A percentile compares a stretch with the other conserved stretches of the same genome.
Conservation (phyloP, 345 rosid genomes). For the Mercurialis annua region DNA sequence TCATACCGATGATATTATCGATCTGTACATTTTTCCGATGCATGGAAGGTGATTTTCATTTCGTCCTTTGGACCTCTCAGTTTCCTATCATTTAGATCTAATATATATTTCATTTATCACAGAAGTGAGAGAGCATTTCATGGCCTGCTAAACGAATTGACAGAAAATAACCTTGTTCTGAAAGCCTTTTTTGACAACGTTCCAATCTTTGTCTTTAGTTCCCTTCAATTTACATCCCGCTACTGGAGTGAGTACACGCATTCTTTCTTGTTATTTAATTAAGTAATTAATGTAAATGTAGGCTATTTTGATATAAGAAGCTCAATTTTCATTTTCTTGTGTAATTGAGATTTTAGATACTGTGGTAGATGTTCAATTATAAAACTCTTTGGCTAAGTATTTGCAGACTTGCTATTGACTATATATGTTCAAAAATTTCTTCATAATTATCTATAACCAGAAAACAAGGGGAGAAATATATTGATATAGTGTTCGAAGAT, state of each 20-base stretch:
- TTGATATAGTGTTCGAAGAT: no score
- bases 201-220: constrained; percentile 3
- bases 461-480: no score
- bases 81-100: background rate
- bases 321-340: background rate
- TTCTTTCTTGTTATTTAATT: background rate
- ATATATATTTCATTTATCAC: background rate
- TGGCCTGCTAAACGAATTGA: background rate
- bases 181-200: background rate
- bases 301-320: background rate
- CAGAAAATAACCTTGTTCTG: background rate
- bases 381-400: no score
- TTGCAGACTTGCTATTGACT: no score
- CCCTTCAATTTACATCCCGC: constrained; percentile 5
- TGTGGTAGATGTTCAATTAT: no score
- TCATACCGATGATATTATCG: background rate
- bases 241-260: constrained; percentile 5
- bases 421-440: no score
- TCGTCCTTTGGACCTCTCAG: background rate
- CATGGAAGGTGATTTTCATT: background rate
- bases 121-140: background rate
- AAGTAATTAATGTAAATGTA: background rate
- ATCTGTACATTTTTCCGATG: background rate
- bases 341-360: no score
- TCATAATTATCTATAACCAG: no score